These are phyloP conservation scores for Triadica sebifera DNA, from an alignment of 345 rosid genomes.

Conservation along the genomic window DNA sequence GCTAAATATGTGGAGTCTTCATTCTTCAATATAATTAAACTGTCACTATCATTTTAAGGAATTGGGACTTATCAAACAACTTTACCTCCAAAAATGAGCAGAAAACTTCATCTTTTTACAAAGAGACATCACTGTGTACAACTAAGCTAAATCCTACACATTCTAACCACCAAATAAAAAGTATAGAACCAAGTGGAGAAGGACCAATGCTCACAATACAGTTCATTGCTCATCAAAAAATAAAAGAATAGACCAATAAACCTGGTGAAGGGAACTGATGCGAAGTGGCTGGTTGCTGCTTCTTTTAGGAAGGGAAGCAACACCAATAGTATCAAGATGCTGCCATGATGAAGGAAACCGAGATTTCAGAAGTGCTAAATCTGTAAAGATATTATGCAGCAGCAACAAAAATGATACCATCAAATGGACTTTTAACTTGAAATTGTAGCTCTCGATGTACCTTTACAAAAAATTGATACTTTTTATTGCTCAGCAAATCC, in stretches of 20 bases:
- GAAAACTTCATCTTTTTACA: neutral
- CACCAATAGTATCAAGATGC: slow-evolving; percentile 86
- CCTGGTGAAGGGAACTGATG: slow-evolving; percentile 98
- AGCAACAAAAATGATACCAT: neutral
- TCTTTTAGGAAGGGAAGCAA: slow-evolving; percentile 86
- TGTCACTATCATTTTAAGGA: neutral
- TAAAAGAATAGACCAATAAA: slow-evolving; percentile 16
- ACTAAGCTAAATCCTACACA: neutral
- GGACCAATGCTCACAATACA: neutral
- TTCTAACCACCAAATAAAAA: neutral
- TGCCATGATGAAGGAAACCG: slow-evolving; percentile 30
- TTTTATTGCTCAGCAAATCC: slow-evolving; percentile 80
- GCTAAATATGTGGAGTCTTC: neutral
- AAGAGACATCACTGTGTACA: neutral
- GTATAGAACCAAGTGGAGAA: neutral
- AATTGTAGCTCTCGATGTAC: slow-evolving; percentile 32
- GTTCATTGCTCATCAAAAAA: slow-evolving; percentile 5
- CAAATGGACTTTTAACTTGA: slow-evolving; percentile 9
- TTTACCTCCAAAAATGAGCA: neutral
- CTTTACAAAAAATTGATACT: slow-evolving; percentile 77
- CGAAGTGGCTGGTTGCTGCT: slow-evolving; percentile 78
- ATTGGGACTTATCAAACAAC: neutral
- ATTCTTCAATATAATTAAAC: neutral
- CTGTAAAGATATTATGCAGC: neutral
- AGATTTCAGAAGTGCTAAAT: slow-evolving; percentile 3